Evolutionary conservation across 805 yeast genomes (phyloP).

Genomic region (Cyberlindnera suaveolens): DNA sequence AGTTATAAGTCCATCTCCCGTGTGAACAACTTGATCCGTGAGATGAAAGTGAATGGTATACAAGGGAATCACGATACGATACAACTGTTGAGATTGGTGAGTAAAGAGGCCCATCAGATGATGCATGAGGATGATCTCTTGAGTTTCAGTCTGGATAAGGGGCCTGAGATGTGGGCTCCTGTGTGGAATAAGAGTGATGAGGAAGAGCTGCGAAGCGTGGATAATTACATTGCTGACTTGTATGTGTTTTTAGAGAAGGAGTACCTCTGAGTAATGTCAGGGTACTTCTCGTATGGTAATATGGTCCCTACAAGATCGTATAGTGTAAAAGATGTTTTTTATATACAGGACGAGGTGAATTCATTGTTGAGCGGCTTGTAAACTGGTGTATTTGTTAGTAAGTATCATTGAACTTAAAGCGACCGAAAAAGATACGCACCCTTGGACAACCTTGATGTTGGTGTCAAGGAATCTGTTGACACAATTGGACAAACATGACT

Average conservation of each 20-base stretch:
- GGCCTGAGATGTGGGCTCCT: constrained; percentile 10
- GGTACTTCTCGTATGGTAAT: too few species aligned
- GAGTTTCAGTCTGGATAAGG: constrained; percentile 4
- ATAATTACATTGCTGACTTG: constrained; percentile 9
- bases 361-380: constrained; percentile 6
- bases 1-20: constrained; percentile 30
- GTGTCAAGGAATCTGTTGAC: constrained; percentile 83
- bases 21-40: constrained; percentile 30
- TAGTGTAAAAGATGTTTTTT: too few species aligned
- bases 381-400: neutral
- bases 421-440: constrained; percentile 14
- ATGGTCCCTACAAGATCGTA: neutral
- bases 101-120: constrained; percentile 9
- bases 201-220: constrained; percentile 9
- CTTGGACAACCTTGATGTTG: constrained; percentile 74
- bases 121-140: constrained; percentile 4
- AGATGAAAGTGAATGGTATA: constrained; percentile 36
- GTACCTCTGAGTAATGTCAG: neutral
- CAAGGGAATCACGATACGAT: constrained; percentile 29
- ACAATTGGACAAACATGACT: constrained; percentile 71
- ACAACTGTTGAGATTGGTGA: constrained; percentile 4
- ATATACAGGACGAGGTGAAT: too few species aligned
- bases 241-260: neutral
- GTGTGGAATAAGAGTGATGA: constrained; percentile 15
- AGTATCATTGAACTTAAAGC: constrained; percentile 2